phyloP scores from a whole-genome alignment of 257 asterid genomes.

The Handroanthus guayacan region DNA sequence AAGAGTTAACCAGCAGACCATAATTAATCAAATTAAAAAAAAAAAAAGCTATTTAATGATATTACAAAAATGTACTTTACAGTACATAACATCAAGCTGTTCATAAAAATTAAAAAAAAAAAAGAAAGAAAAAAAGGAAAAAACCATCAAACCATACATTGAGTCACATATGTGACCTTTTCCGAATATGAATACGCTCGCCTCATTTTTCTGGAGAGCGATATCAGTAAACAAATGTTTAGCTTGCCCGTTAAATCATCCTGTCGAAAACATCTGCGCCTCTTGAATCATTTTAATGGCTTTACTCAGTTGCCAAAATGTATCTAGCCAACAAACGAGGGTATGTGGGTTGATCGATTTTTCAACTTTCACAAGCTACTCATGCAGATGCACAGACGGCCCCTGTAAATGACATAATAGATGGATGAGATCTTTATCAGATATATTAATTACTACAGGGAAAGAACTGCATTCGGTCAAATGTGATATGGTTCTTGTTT shows the following conservation, averaged over 20 bases:
- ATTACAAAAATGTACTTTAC: slow-evolving; percentile 5
- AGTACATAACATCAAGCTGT: slow-evolving; percentile 9
- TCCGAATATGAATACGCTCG: not conserved
- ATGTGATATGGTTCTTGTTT: too few species aligned
- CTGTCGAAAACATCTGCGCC: not conserved
- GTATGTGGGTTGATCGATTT: not conserved
- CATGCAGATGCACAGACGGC: slow-evolving; percentile 64
- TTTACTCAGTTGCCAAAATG: not conserved
- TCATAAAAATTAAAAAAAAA: not conserved
- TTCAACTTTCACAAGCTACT: slow-evolving; percentile 19
- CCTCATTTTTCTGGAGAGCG: not conserved
- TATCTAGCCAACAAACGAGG: not conserved
- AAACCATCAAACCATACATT: too few species aligned
- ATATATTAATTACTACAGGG: too few species aligned
- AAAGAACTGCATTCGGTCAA: too few species aligned
- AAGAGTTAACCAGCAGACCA: not conserved
- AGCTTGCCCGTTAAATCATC: not conserved
- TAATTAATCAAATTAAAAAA: not conserved
- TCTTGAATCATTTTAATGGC: not conserved
- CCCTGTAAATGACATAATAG: slow-evolving; percentile 42
- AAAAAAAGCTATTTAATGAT: not conserved
- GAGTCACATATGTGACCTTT: not conserved
- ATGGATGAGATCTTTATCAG: slow-evolving; percentile 1
- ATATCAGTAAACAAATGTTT: slow-evolving; percentile 1
- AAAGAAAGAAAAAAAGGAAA: too few species aligned